A percentile compares a stretch with the other conserved stretches of the same genome.
These are phyloP conservation scores for Mycena galopus DNA, from an alignment of 768 basidiomycete genomes.

Conservation along the genomic window DNA sequence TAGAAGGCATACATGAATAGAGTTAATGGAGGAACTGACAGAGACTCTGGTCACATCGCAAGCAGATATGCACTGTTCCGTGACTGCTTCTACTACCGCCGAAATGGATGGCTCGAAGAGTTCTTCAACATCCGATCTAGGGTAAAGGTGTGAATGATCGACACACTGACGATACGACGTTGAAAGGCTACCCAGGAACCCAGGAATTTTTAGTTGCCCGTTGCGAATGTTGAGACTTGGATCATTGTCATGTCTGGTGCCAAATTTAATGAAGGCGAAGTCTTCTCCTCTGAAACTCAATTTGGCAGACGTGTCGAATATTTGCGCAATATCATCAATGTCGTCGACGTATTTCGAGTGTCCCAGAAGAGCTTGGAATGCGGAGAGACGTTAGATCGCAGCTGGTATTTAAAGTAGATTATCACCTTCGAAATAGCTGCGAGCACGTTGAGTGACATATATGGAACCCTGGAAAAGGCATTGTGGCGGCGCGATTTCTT, in stretches of 20 bases:
- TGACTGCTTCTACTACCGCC: constrained; percentile 52
- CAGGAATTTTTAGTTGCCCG: constrained; percentile 61
- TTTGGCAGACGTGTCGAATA: constrained; percentile 64
- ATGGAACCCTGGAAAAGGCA: constrained; percentile 66
- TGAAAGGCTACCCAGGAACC: constrained; percentile 35
- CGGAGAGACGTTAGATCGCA: neutral
- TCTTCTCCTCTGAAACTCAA: constrained; percentile 57
- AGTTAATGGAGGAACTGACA: no score
- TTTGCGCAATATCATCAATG: constrained; percentile 53
- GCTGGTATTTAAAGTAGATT: neutral
- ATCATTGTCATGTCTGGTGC: constrained; percentile 56
- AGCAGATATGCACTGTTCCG: constrained; percentile 46
- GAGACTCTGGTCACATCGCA: no score
- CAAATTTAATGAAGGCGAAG: constrained; percentile 60
- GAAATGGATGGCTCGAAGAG: constrained; percentile 60
- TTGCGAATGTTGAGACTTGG: constrained; percentile 53
- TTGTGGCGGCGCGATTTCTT: constrained; percentile 63
- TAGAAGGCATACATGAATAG: no score
- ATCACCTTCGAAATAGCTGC: constrained; percentile 56
- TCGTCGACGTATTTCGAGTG: constrained; percentile 58
- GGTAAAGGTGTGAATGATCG: constrained; percentile 41
- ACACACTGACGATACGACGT: neutral
- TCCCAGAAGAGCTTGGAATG: constrained; percentile 51
- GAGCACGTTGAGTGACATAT: constrained; percentile 62
- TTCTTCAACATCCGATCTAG: constrained; percentile 52